Conservation (phyloP, 2,329 filamentous ascomycete species). For the Claviceps arundinis region DNA sequence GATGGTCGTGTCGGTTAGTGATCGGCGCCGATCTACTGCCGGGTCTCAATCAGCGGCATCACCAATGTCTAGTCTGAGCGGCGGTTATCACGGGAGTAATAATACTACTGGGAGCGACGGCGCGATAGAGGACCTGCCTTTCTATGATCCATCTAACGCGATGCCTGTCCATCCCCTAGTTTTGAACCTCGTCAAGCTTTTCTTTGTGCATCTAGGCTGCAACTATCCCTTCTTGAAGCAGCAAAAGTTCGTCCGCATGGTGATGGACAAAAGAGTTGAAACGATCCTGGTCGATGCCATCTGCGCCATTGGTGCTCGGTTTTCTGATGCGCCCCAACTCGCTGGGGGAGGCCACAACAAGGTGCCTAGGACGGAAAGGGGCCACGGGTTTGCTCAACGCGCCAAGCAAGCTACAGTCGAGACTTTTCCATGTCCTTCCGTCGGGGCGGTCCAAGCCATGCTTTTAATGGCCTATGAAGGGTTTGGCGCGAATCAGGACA, state of each 20-base stretch:
- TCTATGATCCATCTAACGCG: slow-evolving; percentile 62
- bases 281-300: slow-evolving; percentile 78
- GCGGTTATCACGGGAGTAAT: slow-evolving; percentile 22
- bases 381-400: slow-evolving; percentile 64
- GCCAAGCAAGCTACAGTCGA: slow-evolving; percentile 75
- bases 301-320: slow-evolving; percentile 68
- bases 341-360: slow-evolving; percentile 35
- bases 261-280: slow-evolving; percentile 70
- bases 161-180: slow-evolving; percentile 63
- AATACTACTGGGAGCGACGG: slow-evolving; percentile 30
- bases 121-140: slow-evolving; percentile 44
- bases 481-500: slow-evolving; percentile 79
- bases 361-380: slow-evolving; percentile 51
- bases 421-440: slow-evolving; percentile 68
- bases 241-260: slow-evolving; percentile 57
- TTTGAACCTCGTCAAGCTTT: slow-evolving; percentile 62
- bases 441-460: slow-evolving; percentile 73
- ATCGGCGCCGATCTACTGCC: slow-evolving; percentile 45
- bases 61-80: slow-evolving; percentile 28
- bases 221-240: slow-evolving; percentile 74
- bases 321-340: slow-evolving; percentile 47
- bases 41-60: slow-evolving; percentile 44
- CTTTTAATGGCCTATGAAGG: slow-evolving; percentile 78
- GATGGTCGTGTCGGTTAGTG: slow-evolving; percentile 70
- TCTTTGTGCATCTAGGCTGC: slow-evolving; percentile 71